Percentiles rank a stretch among this genome's conserved stretches.
phyloP scores from a whole-genome alignment of 768 basidiomycete species.

The Mycena metata region DNA sequence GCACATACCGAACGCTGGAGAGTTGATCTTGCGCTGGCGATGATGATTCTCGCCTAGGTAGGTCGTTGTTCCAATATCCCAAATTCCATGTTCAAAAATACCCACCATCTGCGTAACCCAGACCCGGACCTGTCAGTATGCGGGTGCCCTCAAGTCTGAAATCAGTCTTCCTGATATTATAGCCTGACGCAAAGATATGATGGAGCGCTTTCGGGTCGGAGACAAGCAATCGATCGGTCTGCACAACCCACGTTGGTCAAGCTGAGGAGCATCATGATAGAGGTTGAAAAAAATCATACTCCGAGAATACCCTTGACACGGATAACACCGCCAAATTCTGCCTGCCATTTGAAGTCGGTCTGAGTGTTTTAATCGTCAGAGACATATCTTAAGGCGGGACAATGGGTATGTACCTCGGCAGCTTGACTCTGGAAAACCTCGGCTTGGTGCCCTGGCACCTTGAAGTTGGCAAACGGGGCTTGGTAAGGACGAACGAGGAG shows the following conservation, averaged over 20 bases:
- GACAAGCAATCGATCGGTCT: constrained; percentile 67
- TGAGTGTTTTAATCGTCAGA: constrained; percentile 25
- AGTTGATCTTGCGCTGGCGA: no score
- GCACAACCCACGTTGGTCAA: no score
- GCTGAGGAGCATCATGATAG: constrained; percentile 1
- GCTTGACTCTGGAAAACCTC: constrained; percentile 66
- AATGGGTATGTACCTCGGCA: constrained; percentile 43
- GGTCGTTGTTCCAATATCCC: no score
- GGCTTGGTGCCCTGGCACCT: constrained; percentile 58
- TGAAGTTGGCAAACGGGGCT: neutral
- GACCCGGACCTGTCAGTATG: constrained; percentile 64
- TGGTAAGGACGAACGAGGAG: neutral
- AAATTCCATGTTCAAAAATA: neutral
- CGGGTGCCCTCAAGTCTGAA: constrained; percentile 64
- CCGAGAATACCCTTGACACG: constrained; percentile 56
- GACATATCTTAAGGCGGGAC: neutral
- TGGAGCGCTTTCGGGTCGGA: constrained; percentile 72
- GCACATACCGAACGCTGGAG: constrained; percentile 53
- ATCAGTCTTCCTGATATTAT: constrained; percentile 65
- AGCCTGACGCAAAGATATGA: constrained; percentile 56
- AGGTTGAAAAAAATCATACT: neutral
- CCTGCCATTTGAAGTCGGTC: constrained; percentile 63
- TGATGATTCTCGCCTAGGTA: no score
- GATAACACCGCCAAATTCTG: constrained; percentile 49
- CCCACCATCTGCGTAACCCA: constrained; percentile 68